Base-by-base conservation (phyloP, 176 grass and related monocot genomes). In the Phragmites australis region DNA sequence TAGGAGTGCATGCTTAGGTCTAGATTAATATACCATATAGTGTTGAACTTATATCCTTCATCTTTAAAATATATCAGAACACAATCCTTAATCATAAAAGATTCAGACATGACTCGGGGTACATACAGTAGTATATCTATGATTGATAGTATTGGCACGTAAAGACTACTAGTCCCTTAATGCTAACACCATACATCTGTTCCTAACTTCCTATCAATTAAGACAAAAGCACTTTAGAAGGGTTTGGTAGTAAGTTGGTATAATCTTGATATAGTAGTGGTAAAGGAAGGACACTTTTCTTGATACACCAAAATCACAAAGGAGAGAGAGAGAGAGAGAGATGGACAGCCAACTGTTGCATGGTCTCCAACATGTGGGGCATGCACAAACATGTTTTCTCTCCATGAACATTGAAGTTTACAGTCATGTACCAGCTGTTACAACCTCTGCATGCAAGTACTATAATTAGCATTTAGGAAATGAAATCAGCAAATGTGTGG, bases 201-300 rank as follows among this genome's bases (percentile, higher is more conserved):
- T 84, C 60, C 53, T 65, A 81, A n/a, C n/a, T n/a, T n/a, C n/a
- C n/a, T n/a, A n/a, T n/a, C n/a, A n/a, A n/a, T 71, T n/a, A 76
- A 85, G 77, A 81, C 64, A 85, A 71, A 89, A 76, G 27, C 46
- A 64, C 70, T 81, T 89, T 86, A 72, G 12, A 82, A 82, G 12
- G 29, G 65, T 77, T 85, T 89, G 72, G 78, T 89, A 82, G 56
- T 77, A 69, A 81, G 82, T 89, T 72, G 82, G 59, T 77, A 79
- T 82, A 77, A 81, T 81, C 45, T 81, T 77, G 72, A 71, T 81
- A 56, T 82, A 81, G 77, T 89, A 70, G 64, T 57, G 40, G 19
- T 75, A 85, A 85, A 85, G 70, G 71, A 89, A 81, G 77, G 26
- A 13, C 46, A 42, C 82, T 85, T 85, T 69, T 23, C 50, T 47